Conservation (phyloP, 495 filamentous ascomycete genomes). For the Umbilicaria muhlenbergii region DNA sequence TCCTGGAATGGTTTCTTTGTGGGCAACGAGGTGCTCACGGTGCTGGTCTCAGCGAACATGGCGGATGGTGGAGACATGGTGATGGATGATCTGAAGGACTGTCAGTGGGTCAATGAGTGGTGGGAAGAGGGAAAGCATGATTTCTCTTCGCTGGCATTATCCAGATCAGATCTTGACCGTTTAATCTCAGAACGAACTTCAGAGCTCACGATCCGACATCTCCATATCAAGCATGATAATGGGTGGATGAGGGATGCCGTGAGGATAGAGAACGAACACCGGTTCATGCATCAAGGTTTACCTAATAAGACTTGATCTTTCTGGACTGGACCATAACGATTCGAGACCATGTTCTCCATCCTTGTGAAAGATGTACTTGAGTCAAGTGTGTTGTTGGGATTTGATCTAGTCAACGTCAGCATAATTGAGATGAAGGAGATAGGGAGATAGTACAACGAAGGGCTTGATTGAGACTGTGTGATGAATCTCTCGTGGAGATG, state of each 20-base stretch:
- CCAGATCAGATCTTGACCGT: conserved; percentile 97
- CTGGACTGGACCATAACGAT: conserved; percentile 10
- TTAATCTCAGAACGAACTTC: conserved; percentile 75
- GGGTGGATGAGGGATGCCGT: conserved; percentile 13
- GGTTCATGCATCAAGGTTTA: conserved; percentile 45
- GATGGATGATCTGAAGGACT: conserved; percentile 20
- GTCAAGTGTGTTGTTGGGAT: conserved; percentile 1
- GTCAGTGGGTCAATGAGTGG: conserved; percentile 23
- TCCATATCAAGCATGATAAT: conserved; percentile 7
- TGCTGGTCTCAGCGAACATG: conserved; percentile 27
- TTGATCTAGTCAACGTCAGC: not conserved
- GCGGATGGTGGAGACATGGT: conserved; percentile 67
- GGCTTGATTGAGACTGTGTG: no score
- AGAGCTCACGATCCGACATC: conserved; percentile 10
- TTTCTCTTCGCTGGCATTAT: conserved; percentile 96
- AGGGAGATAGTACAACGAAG: no score
- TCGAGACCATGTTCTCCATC: conserved; percentile 1
- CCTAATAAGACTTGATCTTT: conserved; percentile 48
- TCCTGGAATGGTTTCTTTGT: conserved; percentile 16
- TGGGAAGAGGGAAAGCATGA: conserved; percentile 51
- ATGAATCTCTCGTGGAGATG: no score
- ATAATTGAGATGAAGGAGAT: no score
- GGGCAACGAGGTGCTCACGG: conserved; percentile 15
- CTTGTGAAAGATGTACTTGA: not conserved
- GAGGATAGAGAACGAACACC: conserved; percentile 39